phyloP scores from a whole-genome alignment of 495 filamentous ascomycete species.

The Bathelium albidoporum region DNA sequence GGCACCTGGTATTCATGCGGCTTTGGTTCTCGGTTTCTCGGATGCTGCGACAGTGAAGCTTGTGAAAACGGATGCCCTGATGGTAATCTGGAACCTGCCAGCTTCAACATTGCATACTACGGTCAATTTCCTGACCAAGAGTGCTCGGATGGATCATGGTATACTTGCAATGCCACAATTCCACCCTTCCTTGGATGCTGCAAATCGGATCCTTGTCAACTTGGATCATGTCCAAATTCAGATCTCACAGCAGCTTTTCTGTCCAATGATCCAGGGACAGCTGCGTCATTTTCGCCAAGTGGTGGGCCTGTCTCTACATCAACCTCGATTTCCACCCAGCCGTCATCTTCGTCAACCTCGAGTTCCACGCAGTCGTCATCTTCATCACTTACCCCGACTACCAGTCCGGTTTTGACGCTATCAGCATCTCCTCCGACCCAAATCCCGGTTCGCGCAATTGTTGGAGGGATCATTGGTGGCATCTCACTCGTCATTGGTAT shows the following conservation, averaged over 20 bases:
- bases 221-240: not conserved
- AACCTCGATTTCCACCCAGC: too few relatives aligned
- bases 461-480: too few relatives aligned
- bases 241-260: not conserved
- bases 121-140: not conserved
- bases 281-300: not conserved
- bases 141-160: not conserved
- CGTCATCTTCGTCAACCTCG: too few relatives aligned
- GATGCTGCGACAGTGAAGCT: not conserved
- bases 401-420: too few relatives aligned
- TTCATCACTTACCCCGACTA: too few relatives aligned
- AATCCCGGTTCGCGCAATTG: too few relatives aligned
- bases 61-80: not conserved
- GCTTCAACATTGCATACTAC: not conserved
- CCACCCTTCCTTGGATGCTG: conserved; percentile 1
- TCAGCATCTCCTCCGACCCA: too few relatives aligned
- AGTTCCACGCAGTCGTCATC: too few relatives aligned
- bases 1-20: not conserved
- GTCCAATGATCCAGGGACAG: not conserved
- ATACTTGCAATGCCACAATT: not conserved
- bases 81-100: not conserved
- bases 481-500: too few relatives aligned
- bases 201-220: not conserved
- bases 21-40: not conserved
- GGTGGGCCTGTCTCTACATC: too few relatives aligned